A percentile compares a stretch with the other conserved stretches of the same genome.
Conservation (phyloP, 306 rosid species). For the Trichosanthes cucumerina region DNA sequence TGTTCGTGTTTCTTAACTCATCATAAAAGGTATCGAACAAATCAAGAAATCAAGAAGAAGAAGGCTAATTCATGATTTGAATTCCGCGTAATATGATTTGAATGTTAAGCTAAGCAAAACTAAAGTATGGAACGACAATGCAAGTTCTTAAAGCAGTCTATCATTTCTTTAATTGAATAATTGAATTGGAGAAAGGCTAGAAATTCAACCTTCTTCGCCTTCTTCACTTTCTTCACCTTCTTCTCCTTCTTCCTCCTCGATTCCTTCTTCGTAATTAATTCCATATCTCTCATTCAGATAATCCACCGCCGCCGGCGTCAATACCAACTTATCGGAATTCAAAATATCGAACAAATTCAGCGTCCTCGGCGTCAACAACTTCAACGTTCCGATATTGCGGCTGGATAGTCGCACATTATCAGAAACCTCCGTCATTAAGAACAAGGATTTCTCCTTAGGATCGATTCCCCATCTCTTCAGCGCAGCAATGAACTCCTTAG, state of each 20-base stretch:
- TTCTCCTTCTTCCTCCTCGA: conserved; percentile 26
- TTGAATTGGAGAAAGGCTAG: neutral
- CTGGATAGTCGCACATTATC: conserved; percentile 62
- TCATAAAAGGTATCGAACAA: neutral
- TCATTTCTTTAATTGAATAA: neutral
- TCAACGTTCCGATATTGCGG: conserved; percentile 72
- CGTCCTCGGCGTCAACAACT: conserved; percentile 80
- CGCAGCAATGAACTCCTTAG: conserved; percentile 75
- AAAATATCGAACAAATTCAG: conserved; percentile 74
- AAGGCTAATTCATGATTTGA: neutral
- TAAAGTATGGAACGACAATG: neutral
- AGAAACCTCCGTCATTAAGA: conserved; percentile 58
- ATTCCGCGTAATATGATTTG: neutral
- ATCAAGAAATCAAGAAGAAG: neutral
- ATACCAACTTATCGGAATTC: conserved; percentile 76
- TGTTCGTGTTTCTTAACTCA: too few species aligned
- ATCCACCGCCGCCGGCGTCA: conserved; percentile 60
- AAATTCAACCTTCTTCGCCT: conserved; percentile 25
- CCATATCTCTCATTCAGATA: conserved; percentile 76
- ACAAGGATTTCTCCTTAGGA: conserved; percentile 64
- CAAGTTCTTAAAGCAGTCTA: neutral
- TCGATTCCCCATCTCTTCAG: conserved; percentile 86
- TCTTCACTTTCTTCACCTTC: conserved; percentile 25
- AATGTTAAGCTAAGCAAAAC: neutral
- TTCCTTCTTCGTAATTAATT: conserved; percentile 24